Evolutionary conservation across 352 stramenopile genomes (phyloP), one percentile per base, ranked within the genome.

Genomic region (Globisporangium iwayamae): DNA sequence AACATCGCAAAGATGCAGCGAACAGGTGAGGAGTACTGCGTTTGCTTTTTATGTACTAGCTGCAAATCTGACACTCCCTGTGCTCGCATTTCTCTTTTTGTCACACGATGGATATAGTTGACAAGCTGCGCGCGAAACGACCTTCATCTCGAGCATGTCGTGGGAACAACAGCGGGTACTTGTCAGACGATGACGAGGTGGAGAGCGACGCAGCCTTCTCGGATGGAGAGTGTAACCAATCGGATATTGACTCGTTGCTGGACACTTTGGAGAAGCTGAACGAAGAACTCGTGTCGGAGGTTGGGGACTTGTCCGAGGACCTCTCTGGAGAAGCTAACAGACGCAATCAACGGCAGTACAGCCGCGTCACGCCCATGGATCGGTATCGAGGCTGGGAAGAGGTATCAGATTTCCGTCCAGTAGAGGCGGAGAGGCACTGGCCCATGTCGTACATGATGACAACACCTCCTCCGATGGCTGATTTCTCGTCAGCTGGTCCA

Each of bases 1-100:
- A 88, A 85, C 39, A 59, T 90, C 9, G 50, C 63, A 0, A 70
- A 77, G 16, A 73, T 85, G 75, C 64, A 66, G 67, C 66, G 57
- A 22, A 64, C 48, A 69, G 72, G 69, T 74, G 45, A 3, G 39
- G 22, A 53, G n/a, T 4, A 25, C 6, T 43, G 16, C 16, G 38
- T 52, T 34, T 63, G 13, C 30, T 30, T 50, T 18, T 36, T 13
- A 34, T 9, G 4, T 41, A 14, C 9, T 9, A 41, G 9, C 28
- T 39, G 30, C 30, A 18, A 5, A 36, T 5, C 41, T 54, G 10
- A 41, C 25, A 6, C 38, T 13, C 25, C 25, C 25, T 28, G 16
- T 14, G 38, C 38, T 25, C 14, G 50, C 4, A 46, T 28, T 22
- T 5, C 13, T 62, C 0, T 8, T 56, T 43, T 41, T 41, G 36